Conservation (phyloP, 2,329 filamentous ascomycete species). For the Juglanconis sp. region DNA sequence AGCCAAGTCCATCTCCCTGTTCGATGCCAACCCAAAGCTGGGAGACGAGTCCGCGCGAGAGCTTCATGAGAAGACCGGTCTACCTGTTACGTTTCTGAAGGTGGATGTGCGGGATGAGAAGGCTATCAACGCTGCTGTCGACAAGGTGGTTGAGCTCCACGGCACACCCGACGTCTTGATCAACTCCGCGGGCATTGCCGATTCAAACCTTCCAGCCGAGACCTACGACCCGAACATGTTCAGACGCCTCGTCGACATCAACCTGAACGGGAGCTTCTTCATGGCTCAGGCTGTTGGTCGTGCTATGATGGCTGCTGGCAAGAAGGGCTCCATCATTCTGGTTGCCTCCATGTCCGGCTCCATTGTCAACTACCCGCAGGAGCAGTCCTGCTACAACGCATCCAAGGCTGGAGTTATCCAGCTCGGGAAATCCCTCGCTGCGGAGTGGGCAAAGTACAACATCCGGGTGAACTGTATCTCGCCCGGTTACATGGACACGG, state of each 20-base stretch:
- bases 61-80: constrained; percentile 68
- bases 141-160: constrained; percentile 62
- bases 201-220: constrained; percentile 82
- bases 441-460: constrained; percentile 7
- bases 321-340: constrained; percentile 26
- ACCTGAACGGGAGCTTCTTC: constrained; percentile 75
- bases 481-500: constrained; percentile 20
- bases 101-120: constrained; percentile 72
- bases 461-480: constrained; percentile 18
- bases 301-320: constrained; percentile 56
- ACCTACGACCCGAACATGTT: constrained; percentile 74
- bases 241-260: constrained; percentile 77
- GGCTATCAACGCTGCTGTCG: constrained; percentile 67
- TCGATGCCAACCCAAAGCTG: constrained; percentile 73
- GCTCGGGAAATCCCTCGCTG: constrained; percentile 12
- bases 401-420: constrained; percentile 12
- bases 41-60: constrained; percentile 68
- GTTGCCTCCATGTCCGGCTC: constrained; percentile 22
- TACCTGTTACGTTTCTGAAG: constrained; percentile 74
- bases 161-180: constrained; percentile 72
- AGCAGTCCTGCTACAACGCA: constrained; percentile 7
- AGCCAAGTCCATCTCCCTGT: constrained; percentile 69
- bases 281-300: constrained; percentile 70
- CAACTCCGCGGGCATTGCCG: constrained; percentile 76
- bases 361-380: constrained; percentile 21